Evolutionary conservation across 2,329 filamentous ascomycete genomes (phyloP), one percentile per base, ranked within the genome.

Genomic region (Trichoderma sp.): DNA sequence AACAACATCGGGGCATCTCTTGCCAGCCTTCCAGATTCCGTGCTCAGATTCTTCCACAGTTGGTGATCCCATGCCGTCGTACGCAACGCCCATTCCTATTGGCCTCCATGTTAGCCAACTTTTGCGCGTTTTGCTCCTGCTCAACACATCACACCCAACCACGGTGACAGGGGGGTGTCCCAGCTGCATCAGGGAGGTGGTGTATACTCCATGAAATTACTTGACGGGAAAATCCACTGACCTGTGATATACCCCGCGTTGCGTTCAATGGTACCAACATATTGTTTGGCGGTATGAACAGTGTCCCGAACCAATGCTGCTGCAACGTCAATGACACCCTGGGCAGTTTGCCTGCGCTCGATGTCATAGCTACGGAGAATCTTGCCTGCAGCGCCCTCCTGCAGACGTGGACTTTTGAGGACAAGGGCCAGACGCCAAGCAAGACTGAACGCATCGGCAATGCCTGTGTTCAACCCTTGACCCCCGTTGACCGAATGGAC

Each of bases 381-480:
- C 3, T 75, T 77, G 0, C 74, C 66, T 1, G 71, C 77, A 2
- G 73, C 75, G 3, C 68, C 76, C 1, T 73, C 68, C 20, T 72
- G 69, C 26, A 81, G 73, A 8, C 66, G 65, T 3, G 77, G 73
- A 15, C 77, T 72, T 7, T 75, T 78, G 9, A 79, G 43, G 1
- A 78, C 77, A 1, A 74, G 65, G 6, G 76, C 82, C 0, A 88
- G 75, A 43, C 88, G 87, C 87, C 87, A 89, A 9, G 83, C 83
- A 1, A 89, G 76, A 57, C 85, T 86, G 32, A 88, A 85, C 0
- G 87, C 86, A 75, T 89, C 87, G 6, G 85, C 84, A 36, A 89
- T 83, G 4, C 88, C 87, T 0, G 87, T 89, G 74, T 90, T 90
- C 74, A 89, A 82, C 0, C 88, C 88, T 73, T 89, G 87, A 0